Percentiles rank a stretch among this genome's conserved stretches.
phyloP scores from a whole-genome alignment of 345 rosid species.

The Gynandropsis gynandra region DNA sequence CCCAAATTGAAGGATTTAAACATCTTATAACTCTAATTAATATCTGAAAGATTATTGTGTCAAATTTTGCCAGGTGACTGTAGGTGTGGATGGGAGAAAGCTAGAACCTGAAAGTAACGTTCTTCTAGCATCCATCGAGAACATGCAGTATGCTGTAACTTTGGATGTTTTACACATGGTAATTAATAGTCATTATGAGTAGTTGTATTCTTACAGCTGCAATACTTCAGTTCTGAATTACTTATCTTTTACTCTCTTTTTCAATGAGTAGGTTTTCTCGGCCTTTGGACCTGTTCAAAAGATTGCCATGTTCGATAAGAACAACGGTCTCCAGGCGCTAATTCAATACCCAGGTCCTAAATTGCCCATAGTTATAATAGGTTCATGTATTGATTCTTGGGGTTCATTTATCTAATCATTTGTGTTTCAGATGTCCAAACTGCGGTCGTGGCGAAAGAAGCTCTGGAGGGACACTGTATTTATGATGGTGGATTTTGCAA shows the following conservation, averaged over 20 bases:
- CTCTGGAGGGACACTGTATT: slow-evolving; percentile 97
- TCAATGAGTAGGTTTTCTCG: slow-evolving; percentile 59
- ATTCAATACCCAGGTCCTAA: slow-evolving; percentile 86
- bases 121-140: slow-evolving; percentile 98
- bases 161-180: slow-evolving; percentile 95
- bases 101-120: slow-evolving; percentile 97
- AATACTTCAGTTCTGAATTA: neutral
- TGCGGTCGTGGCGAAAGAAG: slow-evolving; percentile 88
- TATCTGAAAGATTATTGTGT: neutral
- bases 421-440: slow-evolving; percentile 72
- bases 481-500: slow-evolving; percentile 98
- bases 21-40: neutral
- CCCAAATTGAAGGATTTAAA: too few species aligned
- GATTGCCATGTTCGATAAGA: slow-evolving; percentile 99
- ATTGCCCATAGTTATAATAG: too few species aligned
- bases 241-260: neutral
- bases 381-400: too few species aligned
- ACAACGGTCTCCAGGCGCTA: slow-evolving; percentile 87
- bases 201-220: neutral
- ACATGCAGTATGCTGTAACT: slow-evolving; percentile 98
- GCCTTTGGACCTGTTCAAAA: slow-evolving; percentile 94
- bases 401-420: too few species aligned
- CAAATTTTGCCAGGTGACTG: slow-evolving; percentile 39
- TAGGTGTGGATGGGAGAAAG: slow-evolving; percentile 89
- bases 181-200: slow-evolving; percentile 10